Base-by-base conservation (phyloP, 2,329 filamentous ascomycete species). In the Fusarium sarcochroum region DNA sequence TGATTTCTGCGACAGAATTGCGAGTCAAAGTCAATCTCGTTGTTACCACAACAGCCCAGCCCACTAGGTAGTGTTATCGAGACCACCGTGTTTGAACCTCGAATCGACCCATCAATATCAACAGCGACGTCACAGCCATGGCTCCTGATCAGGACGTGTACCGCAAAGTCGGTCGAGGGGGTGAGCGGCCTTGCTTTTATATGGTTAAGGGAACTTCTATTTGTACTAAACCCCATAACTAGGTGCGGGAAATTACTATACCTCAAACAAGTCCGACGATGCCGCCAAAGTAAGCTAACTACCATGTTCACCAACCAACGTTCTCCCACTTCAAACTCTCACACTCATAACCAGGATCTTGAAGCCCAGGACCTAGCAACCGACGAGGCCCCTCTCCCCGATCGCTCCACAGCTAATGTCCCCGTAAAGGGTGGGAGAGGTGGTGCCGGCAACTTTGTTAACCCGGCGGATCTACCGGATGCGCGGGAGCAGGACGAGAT, bases 201-300 rank as follows among this genome's bases (percentile, higher is more conserved):
- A n/a, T n/a, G n/a, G n/a, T n/a, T n/a, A n/a, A n/a, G n/a, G n/a
- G n/a, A n/a, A n/a, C n/a, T n/a, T n/a, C n/a, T n/a, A n/a, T n/a
- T n/a, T n/a, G n/a, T n/a, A n/a, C n/a, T n/a, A n/a, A n/a, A n/a
- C n/a, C n/a, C n/a, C n/a, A n/a, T n/a, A n/a, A n/a, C n/a, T n/a
- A 54, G 89, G 89, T 49, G 88, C 88, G 7, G 89, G 89, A 52
- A 91, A 91, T 77, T 89, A 85, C 76, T 84, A 84, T 72, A 81
- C 81, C 73, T 82, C 85, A 66, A 81, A 84, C 68, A 83, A 88
- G 59, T 76, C 85, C 25, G 81, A 87, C 27, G 82, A 85, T 30
- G 80, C 77, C 45, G 73, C 75, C 56, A 80, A 77, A 64, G 76
- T 75, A 59, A 66, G 59, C 58, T 45, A 15, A 11, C 17, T 25